These are phyloP conservation scores for Colletotrichum filicis DNA, from an alignment of 2,329 filamentous ascomycete species.

Conservation along the genomic window DNA sequence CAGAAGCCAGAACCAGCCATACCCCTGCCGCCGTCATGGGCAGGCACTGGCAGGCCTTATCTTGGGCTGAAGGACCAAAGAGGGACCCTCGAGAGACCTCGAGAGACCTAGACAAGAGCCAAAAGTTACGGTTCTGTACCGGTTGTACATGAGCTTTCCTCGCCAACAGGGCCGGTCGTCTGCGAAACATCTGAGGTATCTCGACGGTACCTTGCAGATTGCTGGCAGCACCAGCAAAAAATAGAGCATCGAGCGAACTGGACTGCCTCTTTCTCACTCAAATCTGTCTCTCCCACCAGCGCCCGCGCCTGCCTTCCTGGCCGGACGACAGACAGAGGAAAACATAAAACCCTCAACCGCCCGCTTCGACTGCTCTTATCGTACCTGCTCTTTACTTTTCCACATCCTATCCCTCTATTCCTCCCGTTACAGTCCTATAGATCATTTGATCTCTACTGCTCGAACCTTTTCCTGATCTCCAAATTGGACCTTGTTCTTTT, in stretches of 20 bases:
- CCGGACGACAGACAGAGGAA: slow-evolving; percentile 9
- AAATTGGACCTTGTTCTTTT: slow-evolving; percentile 1
- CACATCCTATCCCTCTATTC: slow-evolving; percentile 12
- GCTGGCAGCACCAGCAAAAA: slow-evolving; percentile 1
- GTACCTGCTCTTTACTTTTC: neutral
- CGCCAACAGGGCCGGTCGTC: slow-evolving; percentile 4
- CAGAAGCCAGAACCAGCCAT: slow-evolving; percentile 27
- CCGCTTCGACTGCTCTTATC: slow-evolving; percentile 24
- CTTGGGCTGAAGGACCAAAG: slow-evolving; percentile 26
- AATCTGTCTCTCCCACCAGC: slow-evolving; percentile 10
- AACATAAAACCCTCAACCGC: slow-evolving; percentile 40
- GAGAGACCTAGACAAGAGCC: slow-evolving; percentile 7
- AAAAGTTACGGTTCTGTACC: slow-evolving; percentile 29
- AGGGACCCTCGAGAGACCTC: neutral
- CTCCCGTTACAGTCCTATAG: slow-evolving; percentile 4
- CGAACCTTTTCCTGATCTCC: neutral
- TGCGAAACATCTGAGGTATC: slow-evolving; percentile 15
- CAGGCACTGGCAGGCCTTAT: slow-evolving; percentile 32
- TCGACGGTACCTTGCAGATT: slow-evolving; percentile 28
- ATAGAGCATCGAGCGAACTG: slow-evolving; percentile 16
- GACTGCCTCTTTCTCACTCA: slow-evolving; percentile 1
- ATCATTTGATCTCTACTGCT: slow-evolving; percentile 12
- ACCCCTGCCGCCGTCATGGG: slow-evolving; percentile 28
- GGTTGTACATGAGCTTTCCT: slow-evolving; percentile 2
- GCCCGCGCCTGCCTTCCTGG: slow-evolving; percentile 4